Evolutionary conservation across 2,329 filamentous ascomycete genomes (phyloP).

Genomic region (Aspergillus fructus): DNA sequence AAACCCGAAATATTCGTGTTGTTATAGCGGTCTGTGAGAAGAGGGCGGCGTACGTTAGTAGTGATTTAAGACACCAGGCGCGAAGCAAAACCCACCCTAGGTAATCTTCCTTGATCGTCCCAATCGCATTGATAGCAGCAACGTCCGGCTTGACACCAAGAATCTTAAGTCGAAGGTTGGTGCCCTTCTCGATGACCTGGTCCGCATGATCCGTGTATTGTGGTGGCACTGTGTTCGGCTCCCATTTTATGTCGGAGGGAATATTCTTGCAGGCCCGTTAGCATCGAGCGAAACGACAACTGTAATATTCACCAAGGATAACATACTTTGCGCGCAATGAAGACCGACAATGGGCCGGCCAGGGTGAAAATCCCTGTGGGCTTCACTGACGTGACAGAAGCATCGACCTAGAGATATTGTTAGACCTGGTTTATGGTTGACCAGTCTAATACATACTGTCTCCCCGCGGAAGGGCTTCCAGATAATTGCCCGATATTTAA

Average conservation of each 20-base stretch:
- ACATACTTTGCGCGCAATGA: constrained; percentile 68
- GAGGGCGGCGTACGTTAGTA: constrained; percentile 14
- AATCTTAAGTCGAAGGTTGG: constrained; percentile 90
- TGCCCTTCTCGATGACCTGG: constrained; percentile 88
- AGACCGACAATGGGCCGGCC: constrained; percentile 49
- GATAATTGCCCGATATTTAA: constrained; percentile 91
- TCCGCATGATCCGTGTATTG: constrained; percentile 96
- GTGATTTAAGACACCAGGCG: background rate
- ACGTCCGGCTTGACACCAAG: constrained; percentile 93
- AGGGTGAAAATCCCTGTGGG: constrained; percentile 74
- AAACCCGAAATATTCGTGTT: constrained; percentile 24
- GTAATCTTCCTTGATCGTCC: constrained; percentile 82
- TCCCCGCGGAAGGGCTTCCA: constrained; percentile 98
- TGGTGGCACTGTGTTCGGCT: constrained; percentile 92
- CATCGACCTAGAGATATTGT: constrained; percentile 71
- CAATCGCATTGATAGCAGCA: constrained; percentile 93
- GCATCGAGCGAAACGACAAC: background rate
- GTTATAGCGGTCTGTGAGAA: constrained; percentile 30
- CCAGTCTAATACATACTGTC: constrained; percentile 65
- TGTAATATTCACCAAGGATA: constrained; percentile 11
- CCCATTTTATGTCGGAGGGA: constrained; percentile 87
- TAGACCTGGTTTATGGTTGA: constrained; percentile 22
- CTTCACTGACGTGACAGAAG: constrained; percentile 87
- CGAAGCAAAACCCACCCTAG: constrained; percentile 42
- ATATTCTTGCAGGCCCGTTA: constrained; percentile 53